Percentiles rank a stretch among this genome's conserved stretches.
These are phyloP conservation scores for Corylus avellana DNA, from an alignment of 306 rosid species.

Conservation along the genomic window DNA sequence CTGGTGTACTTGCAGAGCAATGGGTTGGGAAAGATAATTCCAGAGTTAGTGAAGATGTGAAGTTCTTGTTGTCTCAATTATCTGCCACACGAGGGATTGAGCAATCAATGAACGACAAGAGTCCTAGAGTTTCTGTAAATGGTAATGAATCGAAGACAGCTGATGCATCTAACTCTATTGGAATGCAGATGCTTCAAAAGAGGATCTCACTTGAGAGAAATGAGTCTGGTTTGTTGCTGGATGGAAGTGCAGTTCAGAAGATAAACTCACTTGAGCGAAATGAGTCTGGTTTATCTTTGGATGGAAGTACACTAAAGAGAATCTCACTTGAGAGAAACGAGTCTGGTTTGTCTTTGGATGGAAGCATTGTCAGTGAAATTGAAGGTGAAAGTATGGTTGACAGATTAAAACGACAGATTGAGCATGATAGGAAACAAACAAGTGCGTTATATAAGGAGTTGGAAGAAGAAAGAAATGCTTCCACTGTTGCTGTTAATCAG, in stretches of 20 bases:
- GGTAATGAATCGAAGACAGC: constrained; percentile 57
- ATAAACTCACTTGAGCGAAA: constrained; percentile 51
- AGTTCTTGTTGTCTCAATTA: constrained; percentile 64
- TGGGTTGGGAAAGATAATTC: constrained; percentile 82
- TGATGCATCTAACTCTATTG: constrained; percentile 56
- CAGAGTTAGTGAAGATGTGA: constrained; percentile 78
- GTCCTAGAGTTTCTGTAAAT: constrained; percentile 72
- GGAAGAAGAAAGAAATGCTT: constrained; percentile 92
- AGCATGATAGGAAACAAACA: constrained; percentile 79
- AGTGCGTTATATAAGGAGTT: constrained; percentile 71
- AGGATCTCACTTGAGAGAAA: constrained; percentile 53
- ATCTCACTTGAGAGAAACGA: constrained; percentile 85
- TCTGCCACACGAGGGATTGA: constrained; percentile 66
- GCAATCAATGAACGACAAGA: constrained; percentile 52
- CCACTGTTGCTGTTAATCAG: constrained; percentile 72
- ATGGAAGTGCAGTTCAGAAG: constrained; percentile 44
- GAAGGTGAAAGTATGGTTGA: constrained; percentile 60
- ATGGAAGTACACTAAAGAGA: constrained; percentile 41
- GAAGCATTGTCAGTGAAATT: constrained; percentile 64
- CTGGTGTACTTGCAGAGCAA: constrained; percentile 69
- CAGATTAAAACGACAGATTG: constrained; percentile 72
- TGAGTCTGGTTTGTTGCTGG: constrained; percentile 46
- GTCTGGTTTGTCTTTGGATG: constrained; percentile 84
- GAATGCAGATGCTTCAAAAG: constrained; percentile 61
- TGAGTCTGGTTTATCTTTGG: constrained; percentile 50